Percentiles rank a stretch among this genome's conserved stretches.
Evolutionary conservation across 805 yeast species (phyloP).

Genomic region (Candida namnaoensis): DNA sequence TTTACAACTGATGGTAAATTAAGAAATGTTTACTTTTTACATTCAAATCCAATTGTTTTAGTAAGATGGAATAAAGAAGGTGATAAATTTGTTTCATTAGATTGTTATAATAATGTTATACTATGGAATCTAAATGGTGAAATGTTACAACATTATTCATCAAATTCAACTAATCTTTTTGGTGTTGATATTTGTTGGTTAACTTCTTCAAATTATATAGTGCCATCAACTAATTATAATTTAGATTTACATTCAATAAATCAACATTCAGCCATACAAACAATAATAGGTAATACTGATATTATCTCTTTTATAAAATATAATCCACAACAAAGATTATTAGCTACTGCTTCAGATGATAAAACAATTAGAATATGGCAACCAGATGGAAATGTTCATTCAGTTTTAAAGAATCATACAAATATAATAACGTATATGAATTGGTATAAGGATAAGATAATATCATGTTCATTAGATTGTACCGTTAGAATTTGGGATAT

Average conservation of each 20-base stretch:
- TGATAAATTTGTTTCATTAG: neutral
- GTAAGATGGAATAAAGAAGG: constrained; percentile 53
- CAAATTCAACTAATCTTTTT: neutral
- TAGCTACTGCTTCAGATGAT: constrained; percentile 78
- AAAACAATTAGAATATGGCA: constrained; percentile 67
- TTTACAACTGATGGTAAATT: constrained; percentile 71
- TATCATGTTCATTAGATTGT: constrained; percentile 66
- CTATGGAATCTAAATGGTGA: neutral
- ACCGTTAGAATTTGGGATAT: constrained; percentile 62
- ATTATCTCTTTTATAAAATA: constrained; percentile 45
- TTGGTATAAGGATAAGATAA: constrained; percentile 41
- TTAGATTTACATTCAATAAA: neutral
- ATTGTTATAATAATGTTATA: no score
- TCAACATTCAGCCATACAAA: neutral
- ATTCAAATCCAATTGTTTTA: constrained; percentile 43
- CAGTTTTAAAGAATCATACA: constrained; percentile 42
- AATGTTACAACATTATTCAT: neutral
- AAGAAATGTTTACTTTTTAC: constrained; percentile 43
- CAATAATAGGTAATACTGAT: neutral
- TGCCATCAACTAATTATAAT: neutral
- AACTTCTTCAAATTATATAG: neutral
- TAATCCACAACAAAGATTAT: constrained; percentile 38
- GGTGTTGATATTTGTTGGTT: neutral
- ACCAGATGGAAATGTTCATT: constrained; percentile 47
- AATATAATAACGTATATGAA: constrained; percentile 45